Conservation (phyloP, 805 yeast species). For the Cyberlindnera nakhonratchasimensis region DNA sequence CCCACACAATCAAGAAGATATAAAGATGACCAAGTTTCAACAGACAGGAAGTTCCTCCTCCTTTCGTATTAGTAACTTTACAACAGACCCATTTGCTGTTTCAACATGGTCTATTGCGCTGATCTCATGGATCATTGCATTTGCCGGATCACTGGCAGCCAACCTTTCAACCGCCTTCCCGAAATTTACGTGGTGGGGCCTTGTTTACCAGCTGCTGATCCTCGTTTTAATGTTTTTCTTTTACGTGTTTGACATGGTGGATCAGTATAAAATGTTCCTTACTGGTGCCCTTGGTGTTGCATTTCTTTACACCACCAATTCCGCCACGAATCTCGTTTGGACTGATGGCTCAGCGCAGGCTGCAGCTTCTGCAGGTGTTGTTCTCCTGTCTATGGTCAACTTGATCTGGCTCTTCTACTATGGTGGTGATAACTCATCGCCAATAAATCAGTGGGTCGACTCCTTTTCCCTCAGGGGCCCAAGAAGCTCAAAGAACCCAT, state of each 20-base stretch:
- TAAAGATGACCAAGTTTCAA: not conserved
- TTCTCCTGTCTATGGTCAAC: conserved; percentile 76
- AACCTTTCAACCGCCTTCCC: conserved; percentile 52
- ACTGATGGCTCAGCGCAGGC: conserved; percentile 58
- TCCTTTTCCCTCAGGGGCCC: conserved; percentile 63
- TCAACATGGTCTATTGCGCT: conserved; percentile 71
- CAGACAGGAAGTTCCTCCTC: not conserved
- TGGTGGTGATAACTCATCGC: conserved; percentile 89
- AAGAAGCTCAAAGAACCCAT: conserved; percentile 33
- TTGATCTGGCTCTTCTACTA: conserved; percentile 83
- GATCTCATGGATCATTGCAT: conserved; percentile 82
- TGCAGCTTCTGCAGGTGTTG: conserved; percentile 92
- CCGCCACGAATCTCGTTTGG: conserved; percentile 78
- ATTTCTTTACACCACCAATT: conserved; percentile 79
- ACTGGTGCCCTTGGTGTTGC: conserved; percentile 53
- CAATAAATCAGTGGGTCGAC: conserved; percentile 79
- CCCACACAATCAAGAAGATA: too few relatives aligned
- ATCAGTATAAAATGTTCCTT: conserved; percentile 56
- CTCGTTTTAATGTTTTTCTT: conserved; percentile 47
- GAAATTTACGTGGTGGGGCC: conserved; percentile 94
- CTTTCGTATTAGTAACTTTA: conserved; percentile 38
- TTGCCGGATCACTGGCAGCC: conserved; percentile 78
- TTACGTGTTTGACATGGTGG: conserved; percentile 61
- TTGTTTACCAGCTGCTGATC: conserved; percentile 70
- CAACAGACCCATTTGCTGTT: conserved; percentile 85